These are phyloP conservation scores for Diaporthe caulivora DNA, from an alignment of 2,329 filamentous ascomycete genomes.

Conservation along the genomic window DNA sequence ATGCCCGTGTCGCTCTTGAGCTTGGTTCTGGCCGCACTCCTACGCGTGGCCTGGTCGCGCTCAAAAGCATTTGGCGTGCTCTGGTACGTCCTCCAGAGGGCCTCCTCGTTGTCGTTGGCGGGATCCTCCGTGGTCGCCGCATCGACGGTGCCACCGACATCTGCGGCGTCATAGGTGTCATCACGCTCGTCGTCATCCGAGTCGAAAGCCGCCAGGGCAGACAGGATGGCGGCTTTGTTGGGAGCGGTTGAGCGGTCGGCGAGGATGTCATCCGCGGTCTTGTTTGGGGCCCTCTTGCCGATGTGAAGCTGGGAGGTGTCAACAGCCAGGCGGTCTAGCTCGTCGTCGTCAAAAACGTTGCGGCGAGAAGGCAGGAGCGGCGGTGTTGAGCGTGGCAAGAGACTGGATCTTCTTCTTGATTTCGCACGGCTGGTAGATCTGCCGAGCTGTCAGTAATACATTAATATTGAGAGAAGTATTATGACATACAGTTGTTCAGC, in stretches of 20 bases:
- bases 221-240: conserved; percentile 87
- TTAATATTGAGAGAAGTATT: conserved; percentile 14
- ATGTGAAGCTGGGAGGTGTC: conserved; percentile 79
- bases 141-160: conserved; percentile 91
- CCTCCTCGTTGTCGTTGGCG: conserved; percentile 73
- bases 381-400: conserved; percentile 72
- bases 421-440: conserved; percentile 44
- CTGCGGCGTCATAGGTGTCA: conserved; percentile 93
- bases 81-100: conserved; percentile 80
- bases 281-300: conserved; percentile 75
- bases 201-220: conserved; percentile 90
- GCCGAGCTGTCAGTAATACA: conserved; percentile 41
- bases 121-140: conserved; percentile 56
- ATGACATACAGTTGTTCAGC: conserved; percentile 70
- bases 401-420: conserved; percentile 47
- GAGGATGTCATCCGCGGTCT: conserved; percentile 80
- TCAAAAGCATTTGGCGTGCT: conserved; percentile 74
- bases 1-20: conserved; percentile 84
- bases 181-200: conserved; percentile 96
- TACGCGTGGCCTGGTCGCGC: conserved; percentile 77
- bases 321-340: conserved; percentile 78
- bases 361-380: conserved; percentile 68
- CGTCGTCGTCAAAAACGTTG: conserved; percentile 85
- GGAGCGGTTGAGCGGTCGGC: conserved; percentile 73
- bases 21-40: conserved; percentile 70